Base-by-base conservation (phyloP, 495 filamentous ascomycete genomes). In the Trichoderma erinaceum region DNA sequence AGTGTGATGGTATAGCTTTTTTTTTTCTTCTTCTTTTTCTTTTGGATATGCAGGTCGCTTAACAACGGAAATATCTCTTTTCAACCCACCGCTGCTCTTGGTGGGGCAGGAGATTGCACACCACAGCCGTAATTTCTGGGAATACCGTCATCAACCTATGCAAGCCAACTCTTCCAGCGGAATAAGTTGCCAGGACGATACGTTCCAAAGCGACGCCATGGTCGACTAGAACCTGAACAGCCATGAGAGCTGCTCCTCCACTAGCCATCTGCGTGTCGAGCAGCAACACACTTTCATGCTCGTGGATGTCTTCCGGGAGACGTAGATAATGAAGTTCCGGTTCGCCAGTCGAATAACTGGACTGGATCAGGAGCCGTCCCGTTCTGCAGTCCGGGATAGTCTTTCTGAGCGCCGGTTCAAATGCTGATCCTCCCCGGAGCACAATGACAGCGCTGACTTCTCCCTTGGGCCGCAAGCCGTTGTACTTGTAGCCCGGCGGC, bases 181-280 rank as follows among this genome's bases (percentile, higher is more conserved):
- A 86, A 73, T 91, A 94, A 7, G 92, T 93, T 56, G 95, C 92
- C 76, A 96, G 92, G 35, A 96, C 89, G 68, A 99, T 95, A 67
- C 83, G 87, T 21, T 92, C 86, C 74, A 93, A 88, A 23, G 85
- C 78, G n/a, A 98, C 93, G 2, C 95, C 95, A 74, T 98, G 92
- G 77, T 99, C 95, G 56, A 96, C 86, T 68, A 99, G 78, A 44
- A 99, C 92, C 70, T 92, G 89, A 38, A 98, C 94, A 4, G 95
- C 93, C 95, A 99, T 99, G 63, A 99, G 80, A 7, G 93, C 96
- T 48, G 95, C 92, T 41, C 92, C 94, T 21, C 95, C 95, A 69
- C 89, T 92, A 18, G 90, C 89, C 89, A 99, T 97, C 74, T 99
- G 95, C 23, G 93, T 86, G 76, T 98, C 96, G 21, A 98, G 80